Conservation (phyloP, 2,329 filamentous ascomycete genomes). For the Trichophyton verrucosum region DNA sequence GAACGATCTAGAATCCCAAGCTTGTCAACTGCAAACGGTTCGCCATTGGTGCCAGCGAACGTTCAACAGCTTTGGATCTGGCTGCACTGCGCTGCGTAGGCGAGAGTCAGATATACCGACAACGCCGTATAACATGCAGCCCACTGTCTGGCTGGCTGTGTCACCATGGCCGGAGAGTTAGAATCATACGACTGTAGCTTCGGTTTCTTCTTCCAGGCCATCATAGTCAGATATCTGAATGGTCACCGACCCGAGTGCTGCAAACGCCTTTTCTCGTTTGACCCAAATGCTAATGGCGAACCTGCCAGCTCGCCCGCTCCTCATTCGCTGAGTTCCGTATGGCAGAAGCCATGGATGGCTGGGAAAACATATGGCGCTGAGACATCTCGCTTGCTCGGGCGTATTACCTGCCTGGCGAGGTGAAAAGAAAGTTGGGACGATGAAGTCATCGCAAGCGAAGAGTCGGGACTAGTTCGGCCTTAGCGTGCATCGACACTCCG, state of each 20-base stretch:
- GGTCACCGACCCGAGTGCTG: neutral
- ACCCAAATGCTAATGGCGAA: neutral
- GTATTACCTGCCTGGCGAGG: neutral
- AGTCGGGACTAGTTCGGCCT: neutral
- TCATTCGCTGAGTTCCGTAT: neutral
- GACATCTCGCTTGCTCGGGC: slow-evolving; percentile 2
- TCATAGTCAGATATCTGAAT: neutral
- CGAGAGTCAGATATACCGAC: neutral
- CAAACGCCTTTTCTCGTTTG: neutral
- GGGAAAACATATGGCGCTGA: neutral
- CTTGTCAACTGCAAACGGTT: neutral
- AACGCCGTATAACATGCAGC: neutral
- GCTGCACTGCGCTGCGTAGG: neutral
- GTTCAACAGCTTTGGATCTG: neutral
- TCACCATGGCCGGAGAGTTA: neutral
- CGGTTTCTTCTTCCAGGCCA: neutral
- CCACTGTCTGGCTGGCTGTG: neutral
- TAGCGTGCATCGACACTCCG: neutral
- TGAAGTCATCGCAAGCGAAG: slow-evolving; percentile 1
- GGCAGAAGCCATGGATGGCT: neutral
- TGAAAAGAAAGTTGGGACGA: neutral
- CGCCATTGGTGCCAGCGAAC: slow-evolving; percentile 1
- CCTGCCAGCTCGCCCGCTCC: neutral
- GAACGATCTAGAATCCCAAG: neutral
- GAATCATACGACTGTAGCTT: neutral